These are phyloP conservation scores for Solanum virginianum DNA, from an alignment of 257 asterid genomes.

Conservation along the genomic window DNA sequence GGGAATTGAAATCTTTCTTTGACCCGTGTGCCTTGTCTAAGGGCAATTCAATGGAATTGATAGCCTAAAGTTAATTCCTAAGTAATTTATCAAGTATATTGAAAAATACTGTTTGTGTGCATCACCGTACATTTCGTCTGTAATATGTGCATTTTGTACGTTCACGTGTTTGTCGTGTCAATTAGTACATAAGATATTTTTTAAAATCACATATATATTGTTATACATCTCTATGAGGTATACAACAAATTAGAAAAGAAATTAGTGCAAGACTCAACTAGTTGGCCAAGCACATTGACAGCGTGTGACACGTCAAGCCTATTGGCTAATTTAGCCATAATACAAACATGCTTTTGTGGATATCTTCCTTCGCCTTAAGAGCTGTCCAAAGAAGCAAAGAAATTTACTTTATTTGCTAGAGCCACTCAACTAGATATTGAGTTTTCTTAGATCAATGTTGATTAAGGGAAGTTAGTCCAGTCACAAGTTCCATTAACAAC, in stretches of 20 bases:
- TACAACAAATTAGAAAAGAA: neutral
- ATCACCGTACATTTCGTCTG: too few relatives aligned
- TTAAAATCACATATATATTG: too few relatives aligned
- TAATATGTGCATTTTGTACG: too few relatives aligned
- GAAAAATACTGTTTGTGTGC: neutral
- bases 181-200: too few relatives aligned
- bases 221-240: too few relatives aligned
- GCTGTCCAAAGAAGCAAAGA: slow-evolving; percentile 44
- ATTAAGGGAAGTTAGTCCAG: slow-evolving; percentile 59
- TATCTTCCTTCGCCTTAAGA: slow-evolving; percentile 41
- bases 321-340: slow-evolving; percentile 71
- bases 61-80: too few relatives aligned
- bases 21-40: neutral
- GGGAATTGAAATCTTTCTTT: neutral
- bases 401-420: slow-evolving; percentile 44
- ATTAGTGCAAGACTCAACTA: slow-evolving; percentile 28
- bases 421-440: slow-evolving; percentile 74
- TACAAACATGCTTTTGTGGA: slow-evolving; percentile 37
- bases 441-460: slow-evolving; percentile 51
- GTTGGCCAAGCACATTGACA: slow-evolving; percentile 47
- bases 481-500: slow-evolving; percentile 72
- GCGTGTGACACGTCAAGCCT: slow-evolving; percentile 86
- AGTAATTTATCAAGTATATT: neutral
- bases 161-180: neutral
- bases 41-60: neutral